phyloP scores from a whole-genome alignment of 129 eudicot genomes.

The Flaveria sonorensis region DNA sequence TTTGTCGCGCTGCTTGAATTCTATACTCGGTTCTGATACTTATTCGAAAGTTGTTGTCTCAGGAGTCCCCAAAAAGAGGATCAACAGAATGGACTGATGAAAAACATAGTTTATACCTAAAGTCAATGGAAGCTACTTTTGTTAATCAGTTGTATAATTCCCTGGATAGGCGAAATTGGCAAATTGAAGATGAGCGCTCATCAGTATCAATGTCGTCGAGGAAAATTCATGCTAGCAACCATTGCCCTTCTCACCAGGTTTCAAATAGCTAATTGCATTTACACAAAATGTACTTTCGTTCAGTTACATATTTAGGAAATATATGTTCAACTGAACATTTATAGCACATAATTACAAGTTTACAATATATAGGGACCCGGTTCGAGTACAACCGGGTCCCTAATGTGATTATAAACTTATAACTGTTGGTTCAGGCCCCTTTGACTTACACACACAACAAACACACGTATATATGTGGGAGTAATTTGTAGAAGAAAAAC shows the following conservation, averaged over 20 bases:
- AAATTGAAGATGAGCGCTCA: constrained; percentile 30
- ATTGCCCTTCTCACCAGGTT: constrained; percentile 53
- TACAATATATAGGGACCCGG: background rate
- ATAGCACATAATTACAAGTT: background rate
- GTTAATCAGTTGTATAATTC: constrained; percentile 62
- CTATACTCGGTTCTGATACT: constrained; percentile 2
- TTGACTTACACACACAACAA: too few relatives aligned
- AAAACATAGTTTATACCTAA: constrained; percentile 74
- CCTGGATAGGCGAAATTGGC: constrained; percentile 40
- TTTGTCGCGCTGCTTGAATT: background rate
- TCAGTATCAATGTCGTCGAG: constrained; percentile 39
- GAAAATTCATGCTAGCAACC: constrained; percentile 26
- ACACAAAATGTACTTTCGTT: background rate
- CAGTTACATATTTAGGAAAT: background rate
- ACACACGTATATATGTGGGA: too few relatives aligned
- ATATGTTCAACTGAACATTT: background rate
- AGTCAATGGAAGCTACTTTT: constrained; percentile 81
- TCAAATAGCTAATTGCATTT: background rate
- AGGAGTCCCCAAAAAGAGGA: constrained; percentile 46
- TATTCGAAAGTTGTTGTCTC: constrained; percentile 16
- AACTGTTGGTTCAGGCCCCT: too few relatives aligned
- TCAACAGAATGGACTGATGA: constrained; percentile 74
- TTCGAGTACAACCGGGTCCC: background rate
- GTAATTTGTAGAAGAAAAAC: too few relatives aligned
- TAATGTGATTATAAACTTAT: background rate